Evolutionary conservation across 192 early-diverging fungal genomes (phyloP), one percentile per base, ranked within the genome.

Genomic region (Backusella macrospora): DNA sequence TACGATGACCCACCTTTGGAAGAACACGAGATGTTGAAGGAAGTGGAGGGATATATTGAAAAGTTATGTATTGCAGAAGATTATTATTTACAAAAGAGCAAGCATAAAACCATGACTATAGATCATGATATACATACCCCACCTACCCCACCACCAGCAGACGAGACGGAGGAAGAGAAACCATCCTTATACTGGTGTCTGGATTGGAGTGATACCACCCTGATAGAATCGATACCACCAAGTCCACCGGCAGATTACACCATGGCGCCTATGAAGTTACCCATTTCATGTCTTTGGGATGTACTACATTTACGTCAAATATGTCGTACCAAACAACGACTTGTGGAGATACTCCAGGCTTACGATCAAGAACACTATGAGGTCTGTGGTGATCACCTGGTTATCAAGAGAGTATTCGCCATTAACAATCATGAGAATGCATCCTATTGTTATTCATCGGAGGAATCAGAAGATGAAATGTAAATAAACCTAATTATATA

Each of bases 241-340:
- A 37, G 1, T 9, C 68, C 38, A 45, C 3, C 40, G 13, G 62
- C 37, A 6, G 39, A 44, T 1, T 46, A 29, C 38, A 16, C 45
- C 26, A 16, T 6, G 3, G 6, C 14, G 0, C 44, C 39, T 6
- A 26, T 26, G 14, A 71, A 42, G 42, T 66, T 44, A 15, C 45
- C 14, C 44, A 78, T 65, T 10, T 6, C 40, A 18, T 77, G 7
- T 6, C 72, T 90, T 62, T 90, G 89, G 88, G 77, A 45, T 23
- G 43, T 77, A 1, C 74, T 81, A 4, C 75, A 78, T 40, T 62
- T 89, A 23, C 78, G 84, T 21, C 86, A 89, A 73, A 79, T 87
- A 68, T 91, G 87, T 69, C 81, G 81, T 71, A 83, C 74, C 0
- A 73, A 73, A 9, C 21, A 38, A 7, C 65, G 62, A 0, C 72